Percentiles rank a stretch among this genome's conserved stretches.
phyloP scores from a whole-genome alignment of 2,329 filamentous ascomycete species.

The Pseudocercospora fijiensis region DNA sequence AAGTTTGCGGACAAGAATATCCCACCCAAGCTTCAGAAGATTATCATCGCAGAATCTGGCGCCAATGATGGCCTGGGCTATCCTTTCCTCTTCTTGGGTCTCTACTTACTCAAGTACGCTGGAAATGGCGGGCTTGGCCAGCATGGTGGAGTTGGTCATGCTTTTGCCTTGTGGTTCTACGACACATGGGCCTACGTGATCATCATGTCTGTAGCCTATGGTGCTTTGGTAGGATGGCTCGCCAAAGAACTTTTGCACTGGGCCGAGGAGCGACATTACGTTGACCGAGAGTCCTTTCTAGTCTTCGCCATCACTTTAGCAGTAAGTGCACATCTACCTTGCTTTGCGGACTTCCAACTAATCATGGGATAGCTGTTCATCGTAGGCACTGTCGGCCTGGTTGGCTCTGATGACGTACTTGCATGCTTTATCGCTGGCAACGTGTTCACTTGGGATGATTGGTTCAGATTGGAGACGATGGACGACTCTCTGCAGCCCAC shows the following conservation, averaged over 20 bases:
- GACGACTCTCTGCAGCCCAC: slow-evolving; percentile 94
- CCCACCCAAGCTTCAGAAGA: slow-evolving; percentile 74
- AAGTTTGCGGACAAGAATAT: slow-evolving; percentile 92
- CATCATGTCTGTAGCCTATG: slow-evolving; percentile 73
- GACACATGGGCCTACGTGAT: slow-evolving; percentile 85
- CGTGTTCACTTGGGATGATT: slow-evolving; percentile 88
- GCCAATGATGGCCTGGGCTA: slow-evolving; percentile 89
- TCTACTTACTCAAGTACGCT: slow-evolving; percentile 78
- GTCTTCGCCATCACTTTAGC: slow-evolving; percentile 83
- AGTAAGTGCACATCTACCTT: slow-evolving; percentile 44
- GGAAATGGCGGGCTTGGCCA: slow-evolving; percentile 57
- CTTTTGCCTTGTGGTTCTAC: slow-evolving; percentile 78
- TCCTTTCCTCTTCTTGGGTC: slow-evolving; percentile 79
- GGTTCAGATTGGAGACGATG: slow-evolving; percentile 84
- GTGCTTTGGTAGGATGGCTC: slow-evolving; percentile 73
- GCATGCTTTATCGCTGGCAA: slow-evolving; percentile 93
- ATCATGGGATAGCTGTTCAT: slow-evolving; percentile 65
- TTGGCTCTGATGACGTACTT: slow-evolving; percentile 85
- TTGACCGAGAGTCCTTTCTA: slow-evolving; percentile 83
- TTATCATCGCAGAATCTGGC: slow-evolving; percentile 67
- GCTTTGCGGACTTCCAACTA: slow-evolving; percentile 6
- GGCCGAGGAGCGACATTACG: slow-evolving; percentile 76
- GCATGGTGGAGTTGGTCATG: slow-evolving; percentile 61
- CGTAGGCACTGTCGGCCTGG: slow-evolving; percentile 79
- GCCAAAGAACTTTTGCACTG: slow-evolving; percentile 80